Evolutionary conservation across 2,329 filamentous ascomycete species (phyloP).

Genomic region (Zalaria sp.): DNA sequence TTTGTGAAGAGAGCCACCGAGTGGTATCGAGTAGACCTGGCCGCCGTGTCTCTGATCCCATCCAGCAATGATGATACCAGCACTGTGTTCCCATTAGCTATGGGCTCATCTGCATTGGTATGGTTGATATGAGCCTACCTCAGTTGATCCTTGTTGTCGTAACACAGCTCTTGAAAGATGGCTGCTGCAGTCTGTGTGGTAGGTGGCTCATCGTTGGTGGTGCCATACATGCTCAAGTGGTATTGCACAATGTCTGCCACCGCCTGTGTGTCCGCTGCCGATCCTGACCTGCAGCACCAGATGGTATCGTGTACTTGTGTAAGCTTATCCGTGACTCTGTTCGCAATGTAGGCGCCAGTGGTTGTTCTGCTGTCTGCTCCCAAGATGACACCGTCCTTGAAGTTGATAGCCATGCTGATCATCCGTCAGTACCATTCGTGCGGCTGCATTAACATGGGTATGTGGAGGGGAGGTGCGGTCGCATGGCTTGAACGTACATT

Average conservation of each 20-base stretch:
- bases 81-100: slow-evolving; percentile 37
- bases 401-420: slow-evolving; percentile 90
- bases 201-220: slow-evolving; percentile 76
- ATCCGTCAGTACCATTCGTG: slow-evolving; percentile 14
- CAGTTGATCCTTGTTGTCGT: slow-evolving; percentile 87
- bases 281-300: slow-evolving; percentile 98
- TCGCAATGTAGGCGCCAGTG: slow-evolving; percentile 95
- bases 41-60: slow-evolving; percentile 92
- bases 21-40: slow-evolving; percentile 92
- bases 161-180: slow-evolving; percentile 96
- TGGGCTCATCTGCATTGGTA: not conserved
- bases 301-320: slow-evolving; percentile 98
- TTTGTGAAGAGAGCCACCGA: slow-evolving; percentile 95
- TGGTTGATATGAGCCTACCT: slow-evolving; percentile 44
- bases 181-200: slow-evolving; percentile 91
- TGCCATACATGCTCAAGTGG: slow-evolving; percentile 82
- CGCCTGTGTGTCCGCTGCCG: slow-evolving; percentile 92
- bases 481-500: slow-evolving; percentile 51
- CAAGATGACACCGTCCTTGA: slow-evolving; percentile 96
- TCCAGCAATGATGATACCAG: slow-evolving; percentile 95
- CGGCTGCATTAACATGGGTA: too few relatives aligned
- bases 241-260: slow-evolving; percentile 97
- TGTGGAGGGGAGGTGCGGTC: not conserved
- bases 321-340: slow-evolving; percentile 97
- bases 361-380: slow-evolving; percentile 95